phyloP scores from a whole-genome alignment of 202 grass and related monocot genomes.

The Cymbopogon flexuosus region DNA sequence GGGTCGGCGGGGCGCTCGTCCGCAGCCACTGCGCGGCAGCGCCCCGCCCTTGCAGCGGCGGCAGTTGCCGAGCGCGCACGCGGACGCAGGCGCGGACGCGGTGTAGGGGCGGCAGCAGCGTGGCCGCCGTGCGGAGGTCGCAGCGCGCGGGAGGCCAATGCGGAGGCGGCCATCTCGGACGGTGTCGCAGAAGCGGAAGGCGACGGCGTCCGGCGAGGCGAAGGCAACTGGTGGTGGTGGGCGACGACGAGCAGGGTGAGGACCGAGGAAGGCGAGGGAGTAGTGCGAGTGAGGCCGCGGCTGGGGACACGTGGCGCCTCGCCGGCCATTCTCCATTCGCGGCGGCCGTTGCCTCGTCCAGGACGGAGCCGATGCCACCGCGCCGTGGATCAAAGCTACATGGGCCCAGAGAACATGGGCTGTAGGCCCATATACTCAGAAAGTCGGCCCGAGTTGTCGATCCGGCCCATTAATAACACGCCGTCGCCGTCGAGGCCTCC shows the following conservation, averaged over 20 bases:
- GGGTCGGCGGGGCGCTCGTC: conserved; percentile 31
- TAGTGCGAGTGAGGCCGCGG: conserved; percentile 17
- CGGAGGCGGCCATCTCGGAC: conserved; percentile 33
- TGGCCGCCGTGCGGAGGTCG: conserved; percentile 1
- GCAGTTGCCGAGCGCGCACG: not conserved
- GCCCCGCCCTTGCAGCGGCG: not conserved
- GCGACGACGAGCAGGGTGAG: not conserved
- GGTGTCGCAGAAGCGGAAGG: not conserved
- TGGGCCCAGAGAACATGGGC: not conserved
- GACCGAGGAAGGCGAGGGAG: not conserved
- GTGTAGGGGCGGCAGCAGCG: not conserved
- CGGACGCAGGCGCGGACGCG: not conserved
- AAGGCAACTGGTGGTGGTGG: not conserved
- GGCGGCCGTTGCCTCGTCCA: conserved; percentile 4
- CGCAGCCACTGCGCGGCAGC: conserved; percentile 34
- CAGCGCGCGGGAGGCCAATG: conserved; percentile 26
- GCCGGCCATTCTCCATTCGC: conserved; percentile 24
- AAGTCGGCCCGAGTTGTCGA: not conserved
- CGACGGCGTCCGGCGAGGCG: not conserved
- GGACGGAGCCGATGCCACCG: not conserved
- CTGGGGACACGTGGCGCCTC: conserved; percentile 44
- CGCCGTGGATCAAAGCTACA: not conserved
- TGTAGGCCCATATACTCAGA: not conserved
- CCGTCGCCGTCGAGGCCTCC: not conserved
- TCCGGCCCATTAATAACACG: not conserved